Conservation (phyloP, 108 stramenopile species). For the Schizochytrium sp. region DNA sequence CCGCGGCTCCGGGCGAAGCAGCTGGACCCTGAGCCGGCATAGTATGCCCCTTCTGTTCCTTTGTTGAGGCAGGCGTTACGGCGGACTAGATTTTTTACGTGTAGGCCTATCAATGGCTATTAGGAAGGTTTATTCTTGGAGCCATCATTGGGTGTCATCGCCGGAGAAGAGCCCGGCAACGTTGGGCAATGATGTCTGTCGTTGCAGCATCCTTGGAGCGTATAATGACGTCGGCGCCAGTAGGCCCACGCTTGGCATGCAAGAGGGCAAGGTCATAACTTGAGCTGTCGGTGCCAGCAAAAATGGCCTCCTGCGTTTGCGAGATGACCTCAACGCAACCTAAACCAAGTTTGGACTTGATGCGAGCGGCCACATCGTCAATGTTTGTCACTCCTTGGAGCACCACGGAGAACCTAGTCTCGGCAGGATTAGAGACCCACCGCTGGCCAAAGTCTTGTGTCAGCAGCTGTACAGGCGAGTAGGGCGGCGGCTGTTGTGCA, state of each 20-base stretch:
- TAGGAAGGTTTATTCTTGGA: too few species aligned
- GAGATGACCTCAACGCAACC: background rate
- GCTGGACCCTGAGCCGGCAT: too few species aligned
- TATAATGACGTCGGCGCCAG: background rate
- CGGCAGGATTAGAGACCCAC: background rate
- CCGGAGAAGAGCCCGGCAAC: background rate
- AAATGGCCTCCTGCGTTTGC: slow-evolving; percentile 2
- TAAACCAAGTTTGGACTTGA: background rate
- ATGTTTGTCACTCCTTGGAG: background rate
- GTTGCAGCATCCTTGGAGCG: background rate
- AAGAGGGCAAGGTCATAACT: background rate
- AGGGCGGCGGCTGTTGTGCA: background rate
- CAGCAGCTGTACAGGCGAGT: background rate
- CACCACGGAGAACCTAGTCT: background rate
- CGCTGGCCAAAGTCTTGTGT: slow-evolving; percentile 7
- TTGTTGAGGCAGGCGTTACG: too few species aligned
- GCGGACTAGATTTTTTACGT: too few species aligned
- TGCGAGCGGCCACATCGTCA: background rate
- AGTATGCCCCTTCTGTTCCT: too few species aligned
- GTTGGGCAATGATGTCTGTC: background rate
- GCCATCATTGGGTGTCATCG: too few species aligned
- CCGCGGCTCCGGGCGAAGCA: too few species aligned
- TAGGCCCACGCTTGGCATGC: slow-evolving; percentile 2
- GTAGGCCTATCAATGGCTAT: too few species aligned
- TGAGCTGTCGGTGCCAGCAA: background rate